Evolutionary conservation across 768 basidiomycete species (phyloP).

Genomic region (Mycena kentingensis): DNA sequence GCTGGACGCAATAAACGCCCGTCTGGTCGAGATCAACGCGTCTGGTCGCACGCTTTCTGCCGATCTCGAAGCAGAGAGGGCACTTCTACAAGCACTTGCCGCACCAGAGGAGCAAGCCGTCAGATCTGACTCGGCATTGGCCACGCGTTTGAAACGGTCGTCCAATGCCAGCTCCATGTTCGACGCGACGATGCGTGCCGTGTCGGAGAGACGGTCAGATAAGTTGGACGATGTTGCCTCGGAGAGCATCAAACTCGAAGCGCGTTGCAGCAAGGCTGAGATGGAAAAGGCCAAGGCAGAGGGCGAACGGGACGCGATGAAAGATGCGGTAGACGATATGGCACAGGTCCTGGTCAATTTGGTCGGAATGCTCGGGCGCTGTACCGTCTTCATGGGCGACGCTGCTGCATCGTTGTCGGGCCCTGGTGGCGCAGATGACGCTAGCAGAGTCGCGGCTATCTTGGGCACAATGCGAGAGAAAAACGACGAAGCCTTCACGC

Average conservation of each 20-base stretch:
- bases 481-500: conserved; percentile 71
- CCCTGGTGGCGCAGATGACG: conserved; percentile 38
- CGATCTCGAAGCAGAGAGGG: conserved; percentile 73
- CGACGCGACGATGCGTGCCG: conserved; percentile 82
- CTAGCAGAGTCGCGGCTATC: conserved; percentile 51
- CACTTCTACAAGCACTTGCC: conserved; percentile 66
- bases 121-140: conserved; percentile 59
- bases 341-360: conserved; percentile 67
- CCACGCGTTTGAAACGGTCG: conserved; percentile 62
- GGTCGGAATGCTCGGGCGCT: conserved; percentile 80
- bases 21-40: conserved; percentile 60
- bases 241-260: conserved; percentile 73
- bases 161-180: conserved; percentile 80
- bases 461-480: conserved; percentile 59
- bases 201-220: conserved; percentile 77
- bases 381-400: conserved; percentile 72
- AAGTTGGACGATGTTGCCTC: conserved; percentile 70
- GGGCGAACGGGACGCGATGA: conserved; percentile 64
- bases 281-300: conserved; percentile 71
- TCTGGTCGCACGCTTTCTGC: conserved; percentile 43
- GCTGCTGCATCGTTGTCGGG: conserved; percentile 42
- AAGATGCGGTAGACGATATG: conserved; percentile 63
- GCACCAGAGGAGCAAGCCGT: conserved; percentile 70
- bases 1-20: conserved; percentile 60
- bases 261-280: conserved; percentile 62